Evolutionary conservation across 345 rosid genomes (phyloP), one percentile per base, ranked within the genome.

Genomic region (Brassica nigra): DNA sequence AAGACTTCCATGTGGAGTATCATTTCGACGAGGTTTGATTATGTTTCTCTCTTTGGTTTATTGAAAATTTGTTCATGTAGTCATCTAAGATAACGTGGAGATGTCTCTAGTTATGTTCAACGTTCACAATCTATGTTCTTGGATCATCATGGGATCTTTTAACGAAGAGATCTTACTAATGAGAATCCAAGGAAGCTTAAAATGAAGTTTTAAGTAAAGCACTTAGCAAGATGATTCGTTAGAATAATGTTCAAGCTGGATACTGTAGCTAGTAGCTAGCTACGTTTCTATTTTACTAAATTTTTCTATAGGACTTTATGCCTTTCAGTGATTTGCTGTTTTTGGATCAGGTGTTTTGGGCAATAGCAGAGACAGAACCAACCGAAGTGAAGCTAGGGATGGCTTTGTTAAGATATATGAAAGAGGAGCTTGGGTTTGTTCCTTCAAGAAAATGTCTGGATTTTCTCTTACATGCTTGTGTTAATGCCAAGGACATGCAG

Each of bases 371-470:
- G 73, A 64, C 73, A 10, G 90, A 89, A 65, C 85, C 88, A 15
- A 27, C 78, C 2, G 66, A 84, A 34, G 63, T 91, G 80, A 83
- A 83, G 76, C 75, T 84, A 55, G 99, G 96, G 58, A n/a, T 93
- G 71, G 87, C 85, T 78, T 82, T 95, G 86, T 83, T 91, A 68
- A 82, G 63, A 71, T 84, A 71, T 16, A 77, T 89, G 27, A 91
- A 90, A 80, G 78, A 87, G 16, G 94, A 95, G 68, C 76, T 92
- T 49, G 89, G 88, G 76, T 58, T 90, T 66, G 70, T 66, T 61
- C 97, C 94, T 47, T 84, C 98, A 29, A 82, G 97, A 73, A 93
- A 85, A 76, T 74, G 91, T 77, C 89, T 93, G 0, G 99, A 95
- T 77, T 90, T 90, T 87, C 94, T 95, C 66, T 89, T 95, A 14